Base-by-base conservation (phyloP, 805 yeast genomes). In the Pichia phayaonensis region DNA sequence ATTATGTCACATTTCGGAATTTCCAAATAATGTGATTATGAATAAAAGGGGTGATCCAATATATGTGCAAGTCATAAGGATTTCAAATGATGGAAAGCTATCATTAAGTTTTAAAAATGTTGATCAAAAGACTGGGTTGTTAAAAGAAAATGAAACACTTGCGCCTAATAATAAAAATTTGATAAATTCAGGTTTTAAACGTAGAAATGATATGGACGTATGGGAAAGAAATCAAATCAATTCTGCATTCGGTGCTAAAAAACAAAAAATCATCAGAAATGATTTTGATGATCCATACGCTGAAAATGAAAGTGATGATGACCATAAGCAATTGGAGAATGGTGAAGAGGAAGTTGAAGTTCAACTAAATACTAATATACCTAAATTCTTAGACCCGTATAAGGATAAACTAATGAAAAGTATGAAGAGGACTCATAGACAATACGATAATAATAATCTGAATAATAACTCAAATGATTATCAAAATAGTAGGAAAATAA, bases 181-280 rank as follows among this genome's bases (percentile, higher is more conserved):
- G 16, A 11, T 24, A 2, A 34, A 40, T 10, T 20, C 47, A 8
- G 45, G 45, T 5, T 48, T 50, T 24, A 51, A 51, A 38, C 46
- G 56, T 12, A 42, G 51, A n/a, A 51, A 51, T 12, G 50, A 41
- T 12, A 48, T 54, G 0, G 98, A 90, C 65, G 68, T 89, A 50
- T 90, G 97, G 96, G 97, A 92, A 61, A 74, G 87, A 47, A 73
- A 86, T 34, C 97, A 90, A 61, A 68, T 90, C 43, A 86, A 58
- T 42, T 60, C 63, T 26, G 70, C 69, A 2, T 67, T 53, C 54
- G 69, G 65, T 10, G 64, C 59, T n/a, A 61, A 59, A 21, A 59
- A 54, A 44, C 39, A 48, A 23, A 48, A 52, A 8, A 24, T 49
- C 22, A 42, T 31, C 15, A 50, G 31, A 22, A 52, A 44, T 39